Evolutionary conservation across 1,139 yeast genomes (phyloP).

Genomic region (Debaryomycetaceae sp.): DNA sequence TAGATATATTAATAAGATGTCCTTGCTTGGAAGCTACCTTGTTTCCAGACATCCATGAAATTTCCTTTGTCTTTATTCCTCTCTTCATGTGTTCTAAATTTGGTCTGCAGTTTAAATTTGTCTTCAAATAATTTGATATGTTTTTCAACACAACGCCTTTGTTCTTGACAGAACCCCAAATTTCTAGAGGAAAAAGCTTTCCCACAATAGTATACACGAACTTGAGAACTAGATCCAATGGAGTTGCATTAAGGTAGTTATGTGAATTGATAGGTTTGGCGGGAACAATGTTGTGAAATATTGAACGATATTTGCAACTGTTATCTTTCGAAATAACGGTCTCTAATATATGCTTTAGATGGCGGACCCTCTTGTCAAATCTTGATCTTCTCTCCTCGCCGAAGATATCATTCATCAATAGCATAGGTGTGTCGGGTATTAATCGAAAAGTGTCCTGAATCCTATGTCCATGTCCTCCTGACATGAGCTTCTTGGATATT

Average conservation of each 20-base stretch:
- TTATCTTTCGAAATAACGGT: constrained; percentile 20
- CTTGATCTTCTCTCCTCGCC: background rate
- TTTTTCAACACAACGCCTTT: constrained; percentile 34
- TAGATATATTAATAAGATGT: constrained; percentile 20
- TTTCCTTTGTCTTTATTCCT: constrained; percentile 33
- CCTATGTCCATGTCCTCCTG: constrained; percentile 6
- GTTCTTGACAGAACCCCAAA: constrained; percentile 57
- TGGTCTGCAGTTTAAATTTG: constrained; percentile 30
- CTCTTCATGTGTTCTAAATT: constrained; percentile 20
- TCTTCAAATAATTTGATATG: constrained; percentile 36
- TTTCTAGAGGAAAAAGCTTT: constrained; percentile 47
- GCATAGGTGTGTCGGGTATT: constrained; percentile 1
- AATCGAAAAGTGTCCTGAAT: constrained; percentile 1
- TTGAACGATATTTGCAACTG: constrained; percentile 21
- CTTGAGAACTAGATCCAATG: constrained; percentile 27
- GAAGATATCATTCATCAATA: constrained; percentile 4
- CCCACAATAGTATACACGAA: constrained; percentile 42
- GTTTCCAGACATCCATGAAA: constrained; percentile 46
- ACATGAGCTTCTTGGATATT: constrained; percentile 9
- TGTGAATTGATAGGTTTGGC: constrained; percentile 3
- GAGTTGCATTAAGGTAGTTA: constrained; percentile 20
- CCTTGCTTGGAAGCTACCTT: constrained; percentile 35
- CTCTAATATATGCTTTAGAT: constrained; percentile 12
- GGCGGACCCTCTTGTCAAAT: constrained; percentile 20
- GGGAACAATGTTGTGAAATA: constrained; percentile 15